Base-by-base conservation (phyloP, 2,329 filamentous ascomycete genomes). In the Trematosphaeria pertusa region DNA sequence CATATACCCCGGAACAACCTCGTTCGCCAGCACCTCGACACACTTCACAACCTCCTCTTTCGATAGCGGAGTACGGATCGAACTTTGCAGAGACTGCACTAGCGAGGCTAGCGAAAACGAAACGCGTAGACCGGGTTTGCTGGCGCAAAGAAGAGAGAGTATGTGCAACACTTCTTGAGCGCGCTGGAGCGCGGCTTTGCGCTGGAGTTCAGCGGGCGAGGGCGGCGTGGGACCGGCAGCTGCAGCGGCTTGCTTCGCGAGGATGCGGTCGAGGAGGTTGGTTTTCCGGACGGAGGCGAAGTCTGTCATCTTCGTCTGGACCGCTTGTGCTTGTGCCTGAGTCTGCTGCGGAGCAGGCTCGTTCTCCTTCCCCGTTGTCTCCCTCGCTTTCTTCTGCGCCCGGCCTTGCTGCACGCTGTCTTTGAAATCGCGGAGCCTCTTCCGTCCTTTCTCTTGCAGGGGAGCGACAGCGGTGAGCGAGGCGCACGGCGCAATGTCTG, bases 351-450 rank as follows among this genome's bases (percentile, higher is more conserved):
- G 14, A 34, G 42, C 42, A 33, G 54, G 47, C 36, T 60, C 61
- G 54, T 70, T 70, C 37, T 70, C 67, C 35, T 71, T 71, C 21
- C 63, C 67, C 6, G 51, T 46, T 1, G 46, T 52, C 20, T 60
- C 61, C 15, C 62, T 58, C 1, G 64, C 47, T 52, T 67, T 65
- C 54, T 70, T 69, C 48, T 61, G 55, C 14, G 61, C 38, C 43
- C 69, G 55, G 18, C 65, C 64, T 24, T 71, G 61, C 30, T 65
- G 59, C n/a, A 87, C 78, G 49, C 78, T 83, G 37, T 80, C 78
- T 69, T 87, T 89, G 57, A 92, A 76, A 38, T 87, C 84, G 46
- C 84, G 78, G n/a, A 92, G 77, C 6, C 86, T 81, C 48, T 81
- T 82, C 56, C 89, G 86, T 21, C 87, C 87, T 62, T 86, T 88